Conservation (phyloP, 495 filamentous ascomycete species). For the Penicillium tannophilum region DNA sequence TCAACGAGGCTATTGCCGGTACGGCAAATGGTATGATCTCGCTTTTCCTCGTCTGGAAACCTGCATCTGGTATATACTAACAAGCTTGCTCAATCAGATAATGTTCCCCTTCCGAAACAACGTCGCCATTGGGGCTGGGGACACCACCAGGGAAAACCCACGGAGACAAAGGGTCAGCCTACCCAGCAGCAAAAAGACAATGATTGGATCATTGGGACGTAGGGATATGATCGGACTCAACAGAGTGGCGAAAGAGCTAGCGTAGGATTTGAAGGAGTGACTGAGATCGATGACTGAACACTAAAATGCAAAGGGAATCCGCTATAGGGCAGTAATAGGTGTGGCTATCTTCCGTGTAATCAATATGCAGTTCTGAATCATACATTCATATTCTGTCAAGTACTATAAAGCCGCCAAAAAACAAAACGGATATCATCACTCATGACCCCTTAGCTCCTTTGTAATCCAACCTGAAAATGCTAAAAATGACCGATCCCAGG, state of each 20-base stretch:
- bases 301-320: too few species aligned
- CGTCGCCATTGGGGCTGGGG: not conserved
- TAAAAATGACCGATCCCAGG: constrained; percentile 19
- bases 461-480: constrained; percentile 32
- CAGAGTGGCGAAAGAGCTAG: too few species aligned
- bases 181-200: not conserved
- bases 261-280: too few species aligned
- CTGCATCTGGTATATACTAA: not conserved
- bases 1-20: not conserved
- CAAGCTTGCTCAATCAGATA: not conserved
- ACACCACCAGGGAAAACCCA: not conserved
- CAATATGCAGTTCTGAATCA: constrained; percentile 10
- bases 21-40: not conserved
- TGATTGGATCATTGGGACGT: not conserved
- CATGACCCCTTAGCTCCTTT: constrained; percentile 33
- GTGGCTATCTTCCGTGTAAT: not conserved
- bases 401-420: constrained; percentile 15
- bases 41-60: not conserved
- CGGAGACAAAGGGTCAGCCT: not conserved
- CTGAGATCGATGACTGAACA: too few species aligned
- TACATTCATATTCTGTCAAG: constrained; percentile 22
- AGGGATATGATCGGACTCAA: not conserved
- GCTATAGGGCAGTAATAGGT: too few species aligned
- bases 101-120: not conserved
- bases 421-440: constrained; percentile 38